phyloP scores from a whole-genome alignment of 768 basidiomycete genomes.

The Boletus rufocinnamomeus region DNA sequence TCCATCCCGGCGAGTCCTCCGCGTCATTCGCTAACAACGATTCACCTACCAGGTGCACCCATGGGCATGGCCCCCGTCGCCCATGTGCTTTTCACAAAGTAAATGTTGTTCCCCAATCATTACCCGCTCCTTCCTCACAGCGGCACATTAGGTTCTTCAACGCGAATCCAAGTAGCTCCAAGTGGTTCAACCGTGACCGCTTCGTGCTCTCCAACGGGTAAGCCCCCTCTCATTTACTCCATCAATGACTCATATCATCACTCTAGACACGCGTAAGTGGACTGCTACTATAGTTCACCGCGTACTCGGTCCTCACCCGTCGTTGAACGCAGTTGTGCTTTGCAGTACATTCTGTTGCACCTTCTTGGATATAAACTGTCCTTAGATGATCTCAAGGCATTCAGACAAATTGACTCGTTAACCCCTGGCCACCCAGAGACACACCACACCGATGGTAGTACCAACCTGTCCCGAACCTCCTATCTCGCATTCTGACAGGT shows the following conservation, averaged over 20 bases:
- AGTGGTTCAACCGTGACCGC: conserved; percentile 96
- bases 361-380: conserved; percentile 90
- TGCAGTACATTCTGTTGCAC: conserved; percentile 92
- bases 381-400: conserved; percentile 88
- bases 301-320: conserved; percentile 4
- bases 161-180: conserved; percentile 83
- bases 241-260: conserved; percentile 14
- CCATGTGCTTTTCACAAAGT: conserved; percentile 81
- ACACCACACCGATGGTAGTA: conserved; percentile 61
- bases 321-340: conserved; percentile 66
- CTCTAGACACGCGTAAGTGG: conserved; percentile 69
- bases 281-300: background rate
- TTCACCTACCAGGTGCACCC: conserved; percentile 65
- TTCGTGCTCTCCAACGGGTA: conserved; percentile 96
- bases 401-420: conserved; percentile 87
- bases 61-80: conserved; percentile 91
- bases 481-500: conserved; percentile 10
- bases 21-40: conserved; percentile 9
- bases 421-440: conserved; percentile 94
- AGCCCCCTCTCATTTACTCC: conserved; percentile 9
- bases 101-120: background rate
- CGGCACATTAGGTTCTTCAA: conserved; percentile 66
- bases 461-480: background rate
- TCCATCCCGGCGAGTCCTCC: background rate
- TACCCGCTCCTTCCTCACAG: background rate